Base-by-base conservation (phyloP, 129 eudicot species). In the Oenanthe sinensis region DNA sequence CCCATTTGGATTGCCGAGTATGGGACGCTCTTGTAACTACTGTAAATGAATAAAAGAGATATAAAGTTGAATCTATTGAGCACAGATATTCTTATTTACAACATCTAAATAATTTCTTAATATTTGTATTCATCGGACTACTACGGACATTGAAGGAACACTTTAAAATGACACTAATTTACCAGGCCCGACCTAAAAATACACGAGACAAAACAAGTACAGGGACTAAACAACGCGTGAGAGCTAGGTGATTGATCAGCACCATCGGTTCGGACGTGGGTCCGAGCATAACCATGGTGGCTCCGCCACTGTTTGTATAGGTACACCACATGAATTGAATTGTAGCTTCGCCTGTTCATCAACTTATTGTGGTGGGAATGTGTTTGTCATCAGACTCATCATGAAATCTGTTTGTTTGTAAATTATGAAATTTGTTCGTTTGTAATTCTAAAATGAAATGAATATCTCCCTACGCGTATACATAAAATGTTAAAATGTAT, bases 341-440 rank as follows among this genome's bases (percentile, higher is more conserved):
- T 20, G 65, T 55, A 6, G 65, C 65, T 20, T 55, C 28, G 28
- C 65, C 28, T 8, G 28, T 55, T 20, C 30, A 55, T 22, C 65
- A 55, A 55, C 13, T 55, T 55, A 55, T 55, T 55, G 65, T 55
- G 65, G 65, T 55, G 65, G 65, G 65, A 55, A 28, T 52, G 62
- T 54, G 26, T 54, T 6, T 54, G 63, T 55, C 22, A 55, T 33
- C 36, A 33, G 36, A 33, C 36, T 33, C 36, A 33, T 22, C 8
- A 55, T 55, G 65, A 22, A 55, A 55, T 5, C 28, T 8, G 65
- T 55, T 55, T 22, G 65, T 8, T 8, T 55, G 65, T 54, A 54
- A 54, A 54, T 54, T 54, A 54, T 54, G 26, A 20, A 6, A 54
- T 20, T 54, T 54, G 62, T 54, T 3, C 1, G 36, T 33, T 54